Base-by-base conservation (phyloP, 352 stramenopile genomes). In the Phytophthora aleatoria region DNA sequence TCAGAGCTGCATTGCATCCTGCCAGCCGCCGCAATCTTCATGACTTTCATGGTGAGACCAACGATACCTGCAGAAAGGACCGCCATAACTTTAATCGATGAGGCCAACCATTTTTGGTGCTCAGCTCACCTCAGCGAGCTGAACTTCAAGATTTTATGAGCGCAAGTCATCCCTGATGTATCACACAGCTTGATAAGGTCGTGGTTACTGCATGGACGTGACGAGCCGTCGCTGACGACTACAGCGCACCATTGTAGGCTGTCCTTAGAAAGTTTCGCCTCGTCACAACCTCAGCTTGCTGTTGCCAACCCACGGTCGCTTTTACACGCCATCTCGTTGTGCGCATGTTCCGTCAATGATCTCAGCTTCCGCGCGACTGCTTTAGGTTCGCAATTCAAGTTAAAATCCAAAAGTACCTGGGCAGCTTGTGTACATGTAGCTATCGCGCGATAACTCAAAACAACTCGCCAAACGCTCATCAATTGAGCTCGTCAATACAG, bases 401-500 rank as follows among this genome's bases (percentile, higher is more conserved):
- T 36, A 20, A 20, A 20, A 20, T 20, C 20, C 20, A 20, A 20
- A 20, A 20, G 20, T 20, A 0, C 20, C 20, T 20, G 20, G 20
- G 20, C 20, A 20, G 20, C 20, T 20, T 20, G 20, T 20, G 20
- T 20, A 20, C 20, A 20, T 20, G 20, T 20, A 20, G 20, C 20
- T 20, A 20, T 20, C 20, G 20, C 20, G 20, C 0, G 20, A 20
- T 20, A 20, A 1, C 20, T 20, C 20, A 20, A 26, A 43, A 30
- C 47, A 41, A 42, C 47, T 27, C 30, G 30, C 13, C 28, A 53
- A 28, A 20, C 33, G 41, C 58, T 59, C 15, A 28, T 66, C 61
- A 86, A 56, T 86, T 74, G 30, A 86, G 52, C 30, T 86, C 77
- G 30, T 86, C 77, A 31, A 86, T 81, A 45, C 75, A 84, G 33